Base-by-base conservation (phyloP, 2,329 filamentous ascomycete species). In the Exophiala aquamarina region DNA sequence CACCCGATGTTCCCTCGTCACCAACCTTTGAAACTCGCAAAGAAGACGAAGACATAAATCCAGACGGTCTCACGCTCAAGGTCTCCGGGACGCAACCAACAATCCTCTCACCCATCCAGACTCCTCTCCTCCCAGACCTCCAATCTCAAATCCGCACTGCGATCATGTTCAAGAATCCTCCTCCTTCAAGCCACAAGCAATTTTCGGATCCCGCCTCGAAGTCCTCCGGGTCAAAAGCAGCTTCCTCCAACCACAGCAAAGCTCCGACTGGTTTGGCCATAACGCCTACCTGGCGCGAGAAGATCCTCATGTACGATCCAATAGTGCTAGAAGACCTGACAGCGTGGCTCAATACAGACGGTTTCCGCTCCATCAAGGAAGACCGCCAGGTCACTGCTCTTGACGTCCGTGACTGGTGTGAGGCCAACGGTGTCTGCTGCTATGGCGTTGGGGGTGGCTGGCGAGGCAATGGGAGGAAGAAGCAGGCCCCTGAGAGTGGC, bases 251-350 rank as follows among this genome's bases (percentile, higher is more conserved):
- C n/a, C n/a, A n/a, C n/a, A 21, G n/a, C 21, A 17, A 35, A 17
- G n/a, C 19, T 9, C n/a, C 34, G 70, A 73, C 2, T 66, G 67
- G 64, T 7, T 63, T 76, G 47, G 62, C 65, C 5, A 64, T 60
- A 4, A 61, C 64, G 2, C 76, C 74, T 2, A 89, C 81, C 2
- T 97, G 91, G 88, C 77, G 94, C 59, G 89, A 97, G 67, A 94
- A 90, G 69, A 96, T 98, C 37, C 73, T 97, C 4, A 81, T 97
- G 64, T 97, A 94, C 63, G 91, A 97, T 60, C 89, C 92, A 0
- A 86, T 98, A 34, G 77, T 93, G 1, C 68, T 96, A 0, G 92
- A 97, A 67, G 90, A 96, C 56, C 72, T 98, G 11, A 79, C 91
- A 0, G 69, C 72, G 0, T 97, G 90, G 87, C 69, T 97, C 13